Evolutionary conservation across 2,329 filamentous ascomycete species (phyloP), one percentile per base, ranked within the genome.

Genomic region (Helotiales sp.): DNA sequence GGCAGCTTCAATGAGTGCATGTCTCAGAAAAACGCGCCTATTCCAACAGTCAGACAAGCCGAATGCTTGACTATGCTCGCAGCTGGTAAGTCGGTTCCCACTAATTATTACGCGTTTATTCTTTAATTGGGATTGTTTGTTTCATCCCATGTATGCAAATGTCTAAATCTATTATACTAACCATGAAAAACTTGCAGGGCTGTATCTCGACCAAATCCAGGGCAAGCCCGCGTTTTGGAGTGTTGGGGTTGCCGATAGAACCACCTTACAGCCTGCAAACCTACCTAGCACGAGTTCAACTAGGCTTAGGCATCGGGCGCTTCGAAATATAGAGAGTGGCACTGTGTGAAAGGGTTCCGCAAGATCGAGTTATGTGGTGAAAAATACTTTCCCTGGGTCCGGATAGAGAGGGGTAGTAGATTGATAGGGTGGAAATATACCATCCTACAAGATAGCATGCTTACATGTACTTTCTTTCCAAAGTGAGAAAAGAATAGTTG

Each of bases 1-100:
- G 48, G 48, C 48, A 51, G 15, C 48, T 51, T 51, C 33, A 51
- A 51, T n/a, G 48, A 51, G 7, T 51, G 48, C 48, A 36, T 51
- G 48, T 51, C 48, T 27, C 48, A 51, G 48, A 51, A 51, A 25
- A 51, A 51, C 30, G 48, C 48, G 48, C 48, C 48, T 24, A 25
- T 51, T n/a, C 31, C 48, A 30, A 36, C 48, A 36, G 48, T 51
- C 31, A 34, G 48, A 51, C 48, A 51, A 30, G 48, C 48, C 31
- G 48, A 51, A 51, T 51, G 48, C 48, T 51, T 51, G 31, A 51
- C 48, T 51, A 51, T 51, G 30, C 48, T 51, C 19, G 48, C 48
- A 34, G 48, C 30, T 25, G 48, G 48, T 51, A 51, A 38, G 48
- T 51, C 30, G 30, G 48, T 30, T 51, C 33, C 48, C 25, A 51